Conservation (phyloP, 768 basidiomycete species). For the Pleurotus citrinopileatus region DNA sequence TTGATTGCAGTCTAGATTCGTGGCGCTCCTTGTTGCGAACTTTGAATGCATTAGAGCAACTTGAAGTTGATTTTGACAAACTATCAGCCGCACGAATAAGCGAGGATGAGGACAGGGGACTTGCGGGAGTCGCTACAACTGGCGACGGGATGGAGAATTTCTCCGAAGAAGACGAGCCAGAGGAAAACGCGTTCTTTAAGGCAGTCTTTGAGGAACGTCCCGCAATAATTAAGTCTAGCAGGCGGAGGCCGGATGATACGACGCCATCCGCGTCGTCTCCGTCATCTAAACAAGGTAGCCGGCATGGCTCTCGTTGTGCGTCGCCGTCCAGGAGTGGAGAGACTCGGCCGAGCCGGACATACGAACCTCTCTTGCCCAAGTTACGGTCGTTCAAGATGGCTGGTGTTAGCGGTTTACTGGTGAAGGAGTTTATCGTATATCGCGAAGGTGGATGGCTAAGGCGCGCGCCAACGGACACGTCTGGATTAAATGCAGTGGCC, state of each 20-base stretch:
- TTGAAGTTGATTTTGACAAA: slow-evolving; percentile 42
- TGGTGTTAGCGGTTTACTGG: slow-evolving; percentile 18
- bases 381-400: slow-evolving; percentile 20
- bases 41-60: slow-evolving; percentile 28
- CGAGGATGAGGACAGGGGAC: background rate
- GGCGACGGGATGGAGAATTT: no score
- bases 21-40: slow-evolving; percentile 34
- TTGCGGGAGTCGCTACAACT: background rate
- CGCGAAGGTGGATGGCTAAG: slow-evolving; percentile 13
- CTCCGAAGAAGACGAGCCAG: background rate
- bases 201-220: background rate
- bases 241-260: background rate
- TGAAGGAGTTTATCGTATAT: slow-evolving; percentile 17
- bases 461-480: slow-evolving; percentile 8
- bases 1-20: slow-evolving; percentile 35
- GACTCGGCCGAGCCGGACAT: background rate
- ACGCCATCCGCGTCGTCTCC: background rate
- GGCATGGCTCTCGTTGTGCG: background rate
- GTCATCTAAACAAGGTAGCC: background rate
- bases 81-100: slow-evolving; percentile 14
- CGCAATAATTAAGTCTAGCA: background rate
- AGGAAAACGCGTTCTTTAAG: background rate
- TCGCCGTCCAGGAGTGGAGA: background rate
- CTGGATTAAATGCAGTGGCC: slow-evolving; percentile 1
- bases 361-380: slow-evolving; percentile 18